phyloP scores from a whole-genome alignment of 2,329 filamentous ascomycete species.

The Scedosporium boydii region DNA sequence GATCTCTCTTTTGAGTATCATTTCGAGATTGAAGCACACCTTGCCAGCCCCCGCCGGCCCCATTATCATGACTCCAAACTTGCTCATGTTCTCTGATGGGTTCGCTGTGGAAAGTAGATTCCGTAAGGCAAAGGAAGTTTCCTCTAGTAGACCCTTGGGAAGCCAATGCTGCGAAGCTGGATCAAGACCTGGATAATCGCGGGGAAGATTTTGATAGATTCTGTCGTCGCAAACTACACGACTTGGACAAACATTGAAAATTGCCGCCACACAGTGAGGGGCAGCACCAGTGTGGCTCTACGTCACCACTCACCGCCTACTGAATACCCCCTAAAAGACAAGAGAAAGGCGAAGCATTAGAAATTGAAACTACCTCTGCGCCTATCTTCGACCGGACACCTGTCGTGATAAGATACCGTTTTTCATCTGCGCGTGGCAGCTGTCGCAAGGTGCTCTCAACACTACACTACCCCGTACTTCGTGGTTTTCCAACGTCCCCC shows the following conservation, averaged over 20 bases:
- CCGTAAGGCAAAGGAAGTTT: neutral
- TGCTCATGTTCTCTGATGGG: conserved; percentile 54
- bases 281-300: neutral
- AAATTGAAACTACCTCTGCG: too few relatives aligned
- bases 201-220: too few relatives aligned
- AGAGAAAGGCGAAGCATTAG: too few relatives aligned
- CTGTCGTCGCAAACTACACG: neutral
- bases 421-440: too few relatives aligned
- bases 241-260: neutral
- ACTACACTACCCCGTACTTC: neutral
- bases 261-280: neutral
- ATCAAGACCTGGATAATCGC: too few relatives aligned
- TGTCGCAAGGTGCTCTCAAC: too few relatives aligned
- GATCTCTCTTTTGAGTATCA: neutral
- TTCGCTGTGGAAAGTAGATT: conserved; percentile 13
- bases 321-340: too few relatives aligned
- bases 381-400: too few relatives aligned
- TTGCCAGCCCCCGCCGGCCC: conserved; percentile 94
- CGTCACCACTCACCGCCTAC: neutral
- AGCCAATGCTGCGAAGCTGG: neutral
- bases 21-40: conserved; percentile 31
- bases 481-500: neutral
- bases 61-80: conserved; percentile 92
- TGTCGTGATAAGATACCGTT: too few relatives aligned
- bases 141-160: neutral